Base-by-base conservation (phyloP, 495 filamentous ascomycete species). In the Neurospora tetrasperma region DNA sequence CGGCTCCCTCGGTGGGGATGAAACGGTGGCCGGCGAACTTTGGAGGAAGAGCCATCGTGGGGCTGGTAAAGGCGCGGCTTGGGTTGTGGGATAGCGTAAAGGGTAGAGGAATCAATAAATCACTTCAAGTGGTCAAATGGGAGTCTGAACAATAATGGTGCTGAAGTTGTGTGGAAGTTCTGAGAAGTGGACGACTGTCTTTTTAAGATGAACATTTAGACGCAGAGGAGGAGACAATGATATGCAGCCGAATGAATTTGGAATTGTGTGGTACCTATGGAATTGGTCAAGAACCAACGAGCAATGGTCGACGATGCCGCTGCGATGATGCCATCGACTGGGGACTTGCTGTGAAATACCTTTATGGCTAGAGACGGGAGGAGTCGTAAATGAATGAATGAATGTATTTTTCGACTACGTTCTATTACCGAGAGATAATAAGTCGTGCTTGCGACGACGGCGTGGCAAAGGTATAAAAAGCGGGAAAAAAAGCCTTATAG, bases 21-120 rank as follows among this genome's bases (percentile, higher is more conserved):
- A 91, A 86, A 80, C 87, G 89, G 73, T 93, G 90, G 73, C 90
- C 93, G 4, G 86, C 88, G 82, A 93, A 94, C 79, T 91, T 92
- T 41, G 93, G 93, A 69, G 91, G 87, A 71, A 95, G 85, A 20
- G 93, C 89, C 93, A 96, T 95, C 69, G 27, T 79, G 74, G 42
- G 69, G 5, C 44, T 59, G 38, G 23, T 44, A n/a, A 40, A 27
- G 16, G 48, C 23, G 12, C 27, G 43, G 41, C 44, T 31, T 68
- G 41, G 35, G 44, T 46, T 9, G 9, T 42, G 23, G 6, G 5
- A 43, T 43, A 43, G 14, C 3, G 14, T 16, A 16, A 12, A 14
- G 12, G 41, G 12, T 14, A 27, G 31, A 31, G 54, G 5, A 12
- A 62, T 8, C 54, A 2, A 35, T 3, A 16, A 62, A 27, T 35